Evolutionary conservation across 2,329 filamentous ascomycete genomes (phyloP).

Genomic region (Ophioceras dolichostomum): DNA sequence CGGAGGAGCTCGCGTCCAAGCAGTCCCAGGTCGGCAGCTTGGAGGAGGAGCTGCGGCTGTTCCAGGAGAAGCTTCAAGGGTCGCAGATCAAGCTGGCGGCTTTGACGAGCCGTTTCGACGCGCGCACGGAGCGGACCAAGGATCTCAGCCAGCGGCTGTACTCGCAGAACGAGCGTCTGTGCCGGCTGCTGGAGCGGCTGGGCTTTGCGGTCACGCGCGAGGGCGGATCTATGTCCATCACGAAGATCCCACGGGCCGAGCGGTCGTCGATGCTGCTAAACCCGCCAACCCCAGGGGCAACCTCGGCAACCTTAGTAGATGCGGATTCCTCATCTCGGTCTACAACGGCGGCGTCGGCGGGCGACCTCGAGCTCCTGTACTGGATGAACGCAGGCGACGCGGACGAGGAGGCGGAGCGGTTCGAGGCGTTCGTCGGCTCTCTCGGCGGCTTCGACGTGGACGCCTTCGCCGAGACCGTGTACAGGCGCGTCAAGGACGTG

Average conservation of each 20-base stretch:
- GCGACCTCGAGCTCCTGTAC: constrained; percentile 60
- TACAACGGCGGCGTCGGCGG: not conserved
- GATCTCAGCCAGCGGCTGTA: constrained; percentile 78
- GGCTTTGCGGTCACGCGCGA: constrained; percentile 73
- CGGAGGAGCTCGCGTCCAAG: constrained; percentile 60
- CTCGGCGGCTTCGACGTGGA: constrained; percentile 75
- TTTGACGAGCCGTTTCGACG: constrained; percentile 48
- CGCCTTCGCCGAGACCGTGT: constrained; percentile 70
- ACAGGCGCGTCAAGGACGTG: constrained; percentile 83
- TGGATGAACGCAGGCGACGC: constrained; percentile 65
- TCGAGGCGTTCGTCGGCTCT: constrained; percentile 59
- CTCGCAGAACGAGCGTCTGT: constrained; percentile 72
- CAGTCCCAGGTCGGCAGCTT: constrained; percentile 64
- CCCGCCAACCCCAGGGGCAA: too few species aligned
- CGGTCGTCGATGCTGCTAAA: constrained; percentile 25
- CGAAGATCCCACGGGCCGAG: constrained; percentile 53
- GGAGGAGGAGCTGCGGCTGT: constrained; percentile 60
- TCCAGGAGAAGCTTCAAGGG: constrained; percentile 51
- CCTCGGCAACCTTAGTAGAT: too few species aligned
- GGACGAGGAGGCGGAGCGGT: constrained; percentile 59
- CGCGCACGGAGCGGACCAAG: constrained; percentile 61
- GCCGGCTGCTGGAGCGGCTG: constrained; percentile 70
- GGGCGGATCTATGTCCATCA: constrained; percentile 60
- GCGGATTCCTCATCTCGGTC: too few species aligned
- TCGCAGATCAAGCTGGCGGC: constrained; percentile 38